Evolutionary conservation across 2,329 filamentous ascomycete genomes (phyloP).

Genomic region (Cercospora sp.): DNA sequence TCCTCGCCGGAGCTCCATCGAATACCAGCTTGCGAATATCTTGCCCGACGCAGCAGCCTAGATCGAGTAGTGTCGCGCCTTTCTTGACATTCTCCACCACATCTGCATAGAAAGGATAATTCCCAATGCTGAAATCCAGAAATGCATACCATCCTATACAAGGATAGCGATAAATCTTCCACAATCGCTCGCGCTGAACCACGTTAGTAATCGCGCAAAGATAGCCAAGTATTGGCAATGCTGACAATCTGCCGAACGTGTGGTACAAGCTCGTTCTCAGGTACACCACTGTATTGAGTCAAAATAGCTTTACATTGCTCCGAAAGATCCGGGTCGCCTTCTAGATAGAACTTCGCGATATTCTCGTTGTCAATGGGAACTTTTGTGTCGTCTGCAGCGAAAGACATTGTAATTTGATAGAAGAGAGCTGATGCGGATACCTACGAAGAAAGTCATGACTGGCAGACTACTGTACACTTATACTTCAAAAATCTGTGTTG

Average conservation of each 20-base stretch:
- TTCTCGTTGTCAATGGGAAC: background rate
- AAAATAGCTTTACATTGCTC: slow-evolving; percentile 7
- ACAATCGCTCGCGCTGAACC: slow-evolving; percentile 20
- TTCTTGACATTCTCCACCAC: slow-evolving; percentile 31
- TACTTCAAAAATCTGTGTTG: background rate
- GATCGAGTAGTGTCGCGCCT: slow-evolving; percentile 42
- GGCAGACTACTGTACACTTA: background rate
- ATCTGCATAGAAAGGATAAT: slow-evolving; percentile 27
- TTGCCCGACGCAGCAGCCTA: slow-evolving; percentile 45
- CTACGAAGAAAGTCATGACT: background rate
- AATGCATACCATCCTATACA: slow-evolving; percentile 24
- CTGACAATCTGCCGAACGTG: slow-evolving; percentile 5
- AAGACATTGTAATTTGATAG: background rate
- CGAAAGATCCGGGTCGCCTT: slow-evolving; percentile 14
- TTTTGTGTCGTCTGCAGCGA: background rate
- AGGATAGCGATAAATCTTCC: slow-evolving; percentile 17
- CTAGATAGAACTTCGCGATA: slow-evolving; percentile 7
- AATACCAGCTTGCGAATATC: slow-evolving; percentile 43
- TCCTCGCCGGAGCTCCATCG: slow-evolving; percentile 33
- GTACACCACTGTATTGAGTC: slow-evolving; percentile 6
- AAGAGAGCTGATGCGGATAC: background rate
- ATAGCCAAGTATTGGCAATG: background rate
- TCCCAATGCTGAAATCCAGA: slow-evolving; percentile 27
- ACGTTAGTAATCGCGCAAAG: background rate
- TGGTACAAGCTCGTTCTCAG: background rate